A percentile compares a stretch with the other conserved stretches of the same genome.
Conservation (phyloP, 257 asterid species). For the Phtheirospermum japonicum region DNA sequence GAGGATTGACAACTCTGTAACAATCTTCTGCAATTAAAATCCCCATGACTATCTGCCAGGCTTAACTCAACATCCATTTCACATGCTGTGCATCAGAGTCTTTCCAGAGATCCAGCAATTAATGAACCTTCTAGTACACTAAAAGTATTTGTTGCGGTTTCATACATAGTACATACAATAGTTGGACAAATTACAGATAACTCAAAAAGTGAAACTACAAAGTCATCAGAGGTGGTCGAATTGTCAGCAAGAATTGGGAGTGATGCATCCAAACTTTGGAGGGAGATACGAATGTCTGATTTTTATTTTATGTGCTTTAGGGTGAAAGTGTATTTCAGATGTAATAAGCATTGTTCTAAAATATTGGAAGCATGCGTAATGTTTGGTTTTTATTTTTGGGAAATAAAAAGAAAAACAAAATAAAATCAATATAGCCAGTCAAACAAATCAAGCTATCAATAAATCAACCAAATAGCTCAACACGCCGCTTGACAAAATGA, state of each 20-base stretch:
- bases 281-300: not conserved
- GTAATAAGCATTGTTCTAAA: not conserved
- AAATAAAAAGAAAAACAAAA: not conserved
- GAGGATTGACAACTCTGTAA: not conserved
- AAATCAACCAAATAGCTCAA: constrained; percentile 20
- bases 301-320: not conserved
- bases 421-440: not conserved
- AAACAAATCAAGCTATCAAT: constrained; percentile 20
- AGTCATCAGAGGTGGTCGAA: not conserved
- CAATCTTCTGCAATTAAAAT: not conserved
- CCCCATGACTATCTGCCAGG: not conserved
- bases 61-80: not conserved
- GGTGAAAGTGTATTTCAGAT: not conserved
- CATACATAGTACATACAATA: not conserved
- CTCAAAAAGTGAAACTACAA: constrained; percentile 6
- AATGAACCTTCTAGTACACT: not conserved
- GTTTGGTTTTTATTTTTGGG: not conserved
- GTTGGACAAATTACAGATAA: not conserved
- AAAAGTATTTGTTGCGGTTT: not conserved
- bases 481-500: constrained; percentile 18
- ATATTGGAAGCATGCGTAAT: not conserved
- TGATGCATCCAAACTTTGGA: constrained; percentile 8
- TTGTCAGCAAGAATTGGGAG: not conserved
- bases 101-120: not conserved
- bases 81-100: not conserved